A percentile compares a stretch with the other conserved stretches of the same genome.
Conservation (phyloP, 2,329 filamentous ascomycete species). For the Phialophora expanda region DNA sequence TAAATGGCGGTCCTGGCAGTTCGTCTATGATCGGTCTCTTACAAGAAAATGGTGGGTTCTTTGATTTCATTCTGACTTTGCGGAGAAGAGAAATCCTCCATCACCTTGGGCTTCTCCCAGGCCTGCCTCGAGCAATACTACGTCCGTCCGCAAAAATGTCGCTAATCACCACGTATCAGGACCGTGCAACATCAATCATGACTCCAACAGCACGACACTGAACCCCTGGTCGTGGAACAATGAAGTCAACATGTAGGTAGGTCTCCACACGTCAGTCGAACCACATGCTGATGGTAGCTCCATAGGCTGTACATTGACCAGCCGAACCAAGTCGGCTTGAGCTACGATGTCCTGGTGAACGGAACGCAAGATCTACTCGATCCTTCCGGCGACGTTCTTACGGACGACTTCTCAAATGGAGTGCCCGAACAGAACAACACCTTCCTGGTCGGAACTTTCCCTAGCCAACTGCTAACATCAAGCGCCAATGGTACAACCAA, state of each 20-base stretch:
- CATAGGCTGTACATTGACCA: slow-evolving; percentile 68
- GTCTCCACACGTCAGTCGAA: background rate
- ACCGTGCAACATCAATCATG: slow-evolving; percentile 59
- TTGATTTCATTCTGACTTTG: background rate
- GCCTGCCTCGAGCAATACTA: background rate
- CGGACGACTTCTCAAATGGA: slow-evolving; percentile 37
- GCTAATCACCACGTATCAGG: slow-evolving; percentile 25
- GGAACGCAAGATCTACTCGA: slow-evolving; percentile 46
- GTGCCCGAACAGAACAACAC: slow-evolving; percentile 57
- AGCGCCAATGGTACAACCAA: slow-evolving; percentile 47
- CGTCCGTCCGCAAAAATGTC: background rate
- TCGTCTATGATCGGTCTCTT: slow-evolving; percentile 63
- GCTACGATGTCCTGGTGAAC: slow-evolving; percentile 55
- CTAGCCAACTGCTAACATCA: slow-evolving; percentile 51
- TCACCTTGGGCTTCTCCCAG: background rate
- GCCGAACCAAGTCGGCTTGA: slow-evolving; percentile 64
- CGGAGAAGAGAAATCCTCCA: background rate
- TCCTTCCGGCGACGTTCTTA: slow-evolving; percentile 4
- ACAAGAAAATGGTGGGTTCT: slow-evolving; percentile 50
- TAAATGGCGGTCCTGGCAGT: slow-evolving; percentile 67
- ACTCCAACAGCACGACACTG: slow-evolving; percentile 56
- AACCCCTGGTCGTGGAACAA: slow-evolving; percentile 70
- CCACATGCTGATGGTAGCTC: background rate
- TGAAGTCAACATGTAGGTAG: slow-evolving; percentile 60
- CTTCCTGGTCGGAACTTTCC: slow-evolving; percentile 59